A percentile compares a stretch with the other conserved stretches of the same genome.
phyloP scores from a whole-genome alignment of 2,329 filamentous ascomycete species.

The Sporothrix luriei region DNA sequence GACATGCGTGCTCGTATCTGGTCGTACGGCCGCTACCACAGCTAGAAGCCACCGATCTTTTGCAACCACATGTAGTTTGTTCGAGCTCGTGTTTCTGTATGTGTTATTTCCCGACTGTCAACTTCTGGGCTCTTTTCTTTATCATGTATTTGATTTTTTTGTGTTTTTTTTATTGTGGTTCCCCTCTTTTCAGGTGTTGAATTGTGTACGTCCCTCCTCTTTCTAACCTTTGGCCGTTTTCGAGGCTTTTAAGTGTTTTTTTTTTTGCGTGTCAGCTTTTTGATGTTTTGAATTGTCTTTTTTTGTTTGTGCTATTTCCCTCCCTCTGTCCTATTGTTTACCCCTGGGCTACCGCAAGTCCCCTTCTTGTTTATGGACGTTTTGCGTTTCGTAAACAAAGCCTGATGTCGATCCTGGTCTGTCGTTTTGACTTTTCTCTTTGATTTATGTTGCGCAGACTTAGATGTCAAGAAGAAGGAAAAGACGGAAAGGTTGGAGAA shows the following conservation, averaged over 20 bases:
- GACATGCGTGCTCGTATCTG: slow-evolving; percentile 98
- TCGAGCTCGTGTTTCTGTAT: not conserved
- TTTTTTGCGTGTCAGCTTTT: not conserved
- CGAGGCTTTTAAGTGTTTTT: not conserved
- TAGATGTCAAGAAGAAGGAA: slow-evolving; percentile 1
- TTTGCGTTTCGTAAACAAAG: not conserved
- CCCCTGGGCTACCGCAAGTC: not conserved
- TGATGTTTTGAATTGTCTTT: slow-evolving; percentile 15
- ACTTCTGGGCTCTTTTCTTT: not conserved
- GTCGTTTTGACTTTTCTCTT: slow-evolving; percentile 10
- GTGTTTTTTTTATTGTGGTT: slow-evolving; percentile 23
- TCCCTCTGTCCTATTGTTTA: not conserved
- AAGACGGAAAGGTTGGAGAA: not conserved
- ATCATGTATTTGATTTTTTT: slow-evolving; percentile 28
- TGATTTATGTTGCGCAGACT: not conserved
- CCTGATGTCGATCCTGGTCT: too few relatives aligned
- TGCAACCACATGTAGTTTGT: not conserved
- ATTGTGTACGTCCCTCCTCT: slow-evolving; percentile 5
- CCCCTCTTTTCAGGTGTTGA: slow-evolving; percentile 5
- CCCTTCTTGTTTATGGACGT: not conserved
- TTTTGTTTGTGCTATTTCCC: slow-evolving; percentile 1
- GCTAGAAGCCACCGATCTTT: slow-evolving; percentile 13
- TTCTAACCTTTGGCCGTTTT: not conserved
- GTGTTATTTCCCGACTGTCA: not conserved
- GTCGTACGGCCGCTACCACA: slow-evolving; percentile 65